Evolutionary conservation across 2,329 filamentous ascomycete genomes (phyloP).

Genomic region (Colletotrichum higginsianum): DNA sequence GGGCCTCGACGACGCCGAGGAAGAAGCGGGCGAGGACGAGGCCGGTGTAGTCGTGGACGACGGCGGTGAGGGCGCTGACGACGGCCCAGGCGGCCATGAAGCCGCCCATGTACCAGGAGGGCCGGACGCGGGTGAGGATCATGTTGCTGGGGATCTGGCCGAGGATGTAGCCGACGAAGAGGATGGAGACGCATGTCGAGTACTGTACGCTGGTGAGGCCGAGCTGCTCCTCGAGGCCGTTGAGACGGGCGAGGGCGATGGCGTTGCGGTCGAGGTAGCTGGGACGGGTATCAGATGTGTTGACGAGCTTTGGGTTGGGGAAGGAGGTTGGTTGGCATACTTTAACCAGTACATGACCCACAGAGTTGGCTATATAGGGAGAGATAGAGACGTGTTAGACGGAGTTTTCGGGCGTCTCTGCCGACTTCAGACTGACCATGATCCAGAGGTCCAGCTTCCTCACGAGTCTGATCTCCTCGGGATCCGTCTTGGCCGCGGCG

Average conservation of each 20-base stretch:
- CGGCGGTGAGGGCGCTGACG: conserved; percentile 57
- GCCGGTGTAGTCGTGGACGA: conserved; percentile 57
- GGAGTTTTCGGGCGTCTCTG: fast-evolving
- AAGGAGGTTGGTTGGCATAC: not conserved
- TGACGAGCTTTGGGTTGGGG: not conserved
- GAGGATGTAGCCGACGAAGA: conserved; percentile 55
- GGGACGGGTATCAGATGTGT: not conserved
- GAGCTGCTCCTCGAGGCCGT: conserved; percentile 46
- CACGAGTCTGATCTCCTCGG: conserved; percentile 56
- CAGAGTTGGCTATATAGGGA: conserved; percentile 49
- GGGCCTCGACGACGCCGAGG: conserved; percentile 57
- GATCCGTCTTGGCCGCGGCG: conserved; percentile 56
- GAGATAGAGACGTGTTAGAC: not conserved
- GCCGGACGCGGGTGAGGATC: conserved; percentile 60
- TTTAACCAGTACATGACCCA: conserved; percentile 53
- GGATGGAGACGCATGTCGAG: conserved; percentile 56
- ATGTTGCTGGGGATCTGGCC: conserved; percentile 57
- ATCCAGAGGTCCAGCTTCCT: conserved; percentile 57
- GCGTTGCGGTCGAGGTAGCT: conserved; percentile 47
- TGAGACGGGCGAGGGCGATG: conserved; percentile 48
- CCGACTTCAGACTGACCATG: conserved; percentile 47
- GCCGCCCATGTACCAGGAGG: conserved; percentile 63
- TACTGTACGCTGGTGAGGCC: conserved; percentile 46
- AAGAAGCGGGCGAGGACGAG: conserved; percentile 58
- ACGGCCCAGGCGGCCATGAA: conserved; percentile 60